Evolutionary conservation across 768 basidiomycete species (phyloP).

Genomic region (Boletus sp.): DNA sequence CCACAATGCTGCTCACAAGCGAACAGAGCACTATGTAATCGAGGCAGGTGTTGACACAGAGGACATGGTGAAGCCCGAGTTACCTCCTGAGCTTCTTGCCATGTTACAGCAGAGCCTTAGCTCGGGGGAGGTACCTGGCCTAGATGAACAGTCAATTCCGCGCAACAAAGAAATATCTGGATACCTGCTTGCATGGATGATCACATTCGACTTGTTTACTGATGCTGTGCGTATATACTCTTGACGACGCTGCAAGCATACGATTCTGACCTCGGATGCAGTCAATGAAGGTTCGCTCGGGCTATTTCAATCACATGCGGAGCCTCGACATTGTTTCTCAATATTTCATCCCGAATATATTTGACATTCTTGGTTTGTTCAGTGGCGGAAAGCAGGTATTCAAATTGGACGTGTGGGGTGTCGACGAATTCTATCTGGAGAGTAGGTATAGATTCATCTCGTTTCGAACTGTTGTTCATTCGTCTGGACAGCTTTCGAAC

Average conservation of each 20-base stretch:
- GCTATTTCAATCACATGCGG: conserved; percentile 84
- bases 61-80: conserved; percentile 43
- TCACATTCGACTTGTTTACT: conserved; percentile 79
- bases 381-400: conserved; percentile 61
- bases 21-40: conserved; percentile 81
- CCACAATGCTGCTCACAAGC: conserved; percentile 61
- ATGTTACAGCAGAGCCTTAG: conserved; percentile 53
- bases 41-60: conserved; percentile 82
- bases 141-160: conserved; percentile 37
- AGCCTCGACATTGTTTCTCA: conserved; percentile 59
- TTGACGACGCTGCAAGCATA: too few species aligned
- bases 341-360: conserved; percentile 68
- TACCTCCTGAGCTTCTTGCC: conserved; percentile 66
- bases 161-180: conserved; percentile 49
- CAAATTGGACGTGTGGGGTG: conserved; percentile 80
- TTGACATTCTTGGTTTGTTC: conserved; percentile 65
- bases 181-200: conserved; percentile 84
- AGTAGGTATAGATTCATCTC: conserved; percentile 41
- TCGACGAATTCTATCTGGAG: conserved; percentile 79
- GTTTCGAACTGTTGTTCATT: not conserved
- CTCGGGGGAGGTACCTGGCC: conserved; percentile 37
- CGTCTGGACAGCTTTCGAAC: conserved; percentile 50
- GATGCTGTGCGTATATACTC: conserved; percentile 61
- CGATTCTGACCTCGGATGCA: conserved; percentile 29
- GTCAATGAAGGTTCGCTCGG: conserved; percentile 84